Evolutionary conservation across 139 green algal species (phyloP).

Genomic region (Picochlorum sp.): DNA sequence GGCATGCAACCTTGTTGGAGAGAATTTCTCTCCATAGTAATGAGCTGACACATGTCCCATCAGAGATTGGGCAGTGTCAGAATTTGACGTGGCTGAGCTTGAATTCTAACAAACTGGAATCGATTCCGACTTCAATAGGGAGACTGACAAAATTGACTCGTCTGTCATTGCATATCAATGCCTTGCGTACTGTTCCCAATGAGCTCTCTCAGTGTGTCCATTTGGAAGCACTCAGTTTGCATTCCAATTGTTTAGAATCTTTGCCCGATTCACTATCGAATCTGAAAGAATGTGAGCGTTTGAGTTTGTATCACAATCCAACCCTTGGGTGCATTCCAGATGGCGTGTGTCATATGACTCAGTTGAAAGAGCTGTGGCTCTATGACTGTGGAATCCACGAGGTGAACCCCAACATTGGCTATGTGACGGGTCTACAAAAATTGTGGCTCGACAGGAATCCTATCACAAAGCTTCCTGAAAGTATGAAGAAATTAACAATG

Average conservation of each 20-base stretch:
- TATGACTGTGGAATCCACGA: conserved; percentile 29
- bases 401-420: conserved; percentile 16
- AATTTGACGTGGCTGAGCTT: conserved; percentile 26
- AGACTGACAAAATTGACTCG: conserved; percentile 21
- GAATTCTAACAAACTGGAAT: conserved; percentile 26
- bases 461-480: conserved; percentile 11
- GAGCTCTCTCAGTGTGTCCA: conserved; percentile 23
- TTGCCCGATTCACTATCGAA: conserved; percentile 10
- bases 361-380: conserved; percentile 30
- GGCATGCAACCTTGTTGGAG: conserved; percentile 10
- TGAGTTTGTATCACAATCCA: conserved; percentile 30
- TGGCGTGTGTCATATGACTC: conserved; percentile 6
- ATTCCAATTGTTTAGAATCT: conserved; percentile 17
- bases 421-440: conserved; percentile 18
- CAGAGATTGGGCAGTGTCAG: conserved; percentile 18
- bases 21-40: conserved; percentile 32
- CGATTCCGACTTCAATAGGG: conserved; percentile 18
- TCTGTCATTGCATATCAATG: conserved; percentile 32
- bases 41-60: conserved; percentile 12
- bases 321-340: conserved; percentile 10
- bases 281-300: conserved; percentile 16
- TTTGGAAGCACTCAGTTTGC: conserved; percentile 28
- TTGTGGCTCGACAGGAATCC: conserved; percentile 32
- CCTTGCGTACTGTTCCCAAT: conserved; percentile 15
- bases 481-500: conserved; percentile 13